A percentile compares a stretch with the other conserved stretches of the same genome.
Evolutionary conservation across 2,329 filamentous ascomycete species (phyloP).

Genomic region (Arthrinium puccinioides): DNA sequence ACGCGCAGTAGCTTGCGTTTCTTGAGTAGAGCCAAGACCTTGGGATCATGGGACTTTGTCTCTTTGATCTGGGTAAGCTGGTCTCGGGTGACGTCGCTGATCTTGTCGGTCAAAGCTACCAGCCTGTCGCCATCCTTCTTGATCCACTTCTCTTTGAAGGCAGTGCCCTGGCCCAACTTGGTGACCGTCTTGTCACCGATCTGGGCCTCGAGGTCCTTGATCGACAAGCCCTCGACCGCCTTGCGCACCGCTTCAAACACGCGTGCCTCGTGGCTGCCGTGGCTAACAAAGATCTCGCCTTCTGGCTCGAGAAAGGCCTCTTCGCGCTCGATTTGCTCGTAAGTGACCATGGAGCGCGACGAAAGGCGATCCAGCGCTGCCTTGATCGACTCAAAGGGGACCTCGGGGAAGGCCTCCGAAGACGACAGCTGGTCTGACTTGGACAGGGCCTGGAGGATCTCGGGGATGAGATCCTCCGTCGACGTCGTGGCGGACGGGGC

Average conservation of each 20-base stretch:
- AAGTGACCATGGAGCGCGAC: slow-evolving; percentile 79
- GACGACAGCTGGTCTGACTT: slow-evolving; percentile 60
- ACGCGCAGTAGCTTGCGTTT: slow-evolving; percentile 85
- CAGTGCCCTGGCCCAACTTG: slow-evolving; percentile 88
- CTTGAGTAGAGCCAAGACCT: slow-evolving; percentile 73
- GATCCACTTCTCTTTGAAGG: slow-evolving; percentile 77
- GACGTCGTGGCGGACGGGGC: slow-evolving; percentile 28
- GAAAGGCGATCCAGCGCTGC: slow-evolving; percentile 79
- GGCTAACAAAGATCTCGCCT: slow-evolving; percentile 61
- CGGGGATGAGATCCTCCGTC: slow-evolving; percentile 51
- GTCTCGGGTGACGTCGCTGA: slow-evolving; percentile 72
- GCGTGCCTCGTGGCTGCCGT: slow-evolving; percentile 76
- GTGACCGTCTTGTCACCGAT: slow-evolving; percentile 68
- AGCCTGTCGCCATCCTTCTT: slow-evolving; percentile 50
- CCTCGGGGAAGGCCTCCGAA: slow-evolving; percentile 59
- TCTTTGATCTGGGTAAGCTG: slow-evolving; percentile 68
- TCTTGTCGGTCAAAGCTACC: slow-evolving; percentile 33
- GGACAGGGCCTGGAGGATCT: slow-evolving; percentile 60
- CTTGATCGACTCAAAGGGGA: slow-evolving; percentile 66
- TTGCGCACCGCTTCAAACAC: slow-evolving; percentile 69
- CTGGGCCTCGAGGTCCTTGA: slow-evolving; percentile 61
- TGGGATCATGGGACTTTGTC: slow-evolving; percentile 62
- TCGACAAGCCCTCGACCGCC: slow-evolving; percentile 72
- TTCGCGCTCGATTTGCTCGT: slow-evolving; percentile 76
- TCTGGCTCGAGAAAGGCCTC: slow-evolving; percentile 70